Evolutionary conservation across 169 alveolate species (phyloP).

Genomic region (Plasmodium ovale): DNA sequence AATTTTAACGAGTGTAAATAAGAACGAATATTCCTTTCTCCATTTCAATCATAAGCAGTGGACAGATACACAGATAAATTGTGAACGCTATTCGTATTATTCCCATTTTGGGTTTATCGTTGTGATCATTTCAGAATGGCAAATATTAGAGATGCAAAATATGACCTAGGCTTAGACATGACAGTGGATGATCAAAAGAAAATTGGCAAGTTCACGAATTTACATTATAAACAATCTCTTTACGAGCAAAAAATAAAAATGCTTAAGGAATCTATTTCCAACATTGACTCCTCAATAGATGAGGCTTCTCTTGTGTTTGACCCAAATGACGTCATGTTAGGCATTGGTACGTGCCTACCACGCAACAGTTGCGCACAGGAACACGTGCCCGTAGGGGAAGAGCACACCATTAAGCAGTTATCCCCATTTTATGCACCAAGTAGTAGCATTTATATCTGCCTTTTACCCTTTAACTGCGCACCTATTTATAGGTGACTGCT

Average conservation of each 20-base stretch:
- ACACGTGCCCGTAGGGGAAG: too few species aligned
- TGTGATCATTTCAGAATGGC: conserved; percentile 16
- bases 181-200: conserved; percentile 70
- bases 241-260: conserved; percentile 66
- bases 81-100: too few species aligned
- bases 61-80: too few species aligned
- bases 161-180: conserved; percentile 76
- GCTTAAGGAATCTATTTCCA: conserved; percentile 53
- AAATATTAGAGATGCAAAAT: conserved; percentile 33
- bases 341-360: too few species aligned
- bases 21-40: too few species aligned
- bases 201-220: conserved; percentile 69
- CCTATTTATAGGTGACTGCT: conserved; percentile 77
- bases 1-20: too few species aligned
- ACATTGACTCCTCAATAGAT: conserved; percentile 68
- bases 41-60: too few species aligned
- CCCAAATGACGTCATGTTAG: conserved; percentile 53
- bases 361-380: too few species aligned
- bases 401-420: too few species aligned
- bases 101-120: background rate
- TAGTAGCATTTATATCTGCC: background rate
- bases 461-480: background rate
- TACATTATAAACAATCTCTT: conserved; percentile 59
- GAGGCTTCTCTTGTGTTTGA: conserved; percentile 59
- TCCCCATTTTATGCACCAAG: background rate